These are phyloP conservation scores for Fusarium torulosum DNA, from an alignment of 2,329 filamentous ascomycete species.

Conservation along the genomic window DNA sequence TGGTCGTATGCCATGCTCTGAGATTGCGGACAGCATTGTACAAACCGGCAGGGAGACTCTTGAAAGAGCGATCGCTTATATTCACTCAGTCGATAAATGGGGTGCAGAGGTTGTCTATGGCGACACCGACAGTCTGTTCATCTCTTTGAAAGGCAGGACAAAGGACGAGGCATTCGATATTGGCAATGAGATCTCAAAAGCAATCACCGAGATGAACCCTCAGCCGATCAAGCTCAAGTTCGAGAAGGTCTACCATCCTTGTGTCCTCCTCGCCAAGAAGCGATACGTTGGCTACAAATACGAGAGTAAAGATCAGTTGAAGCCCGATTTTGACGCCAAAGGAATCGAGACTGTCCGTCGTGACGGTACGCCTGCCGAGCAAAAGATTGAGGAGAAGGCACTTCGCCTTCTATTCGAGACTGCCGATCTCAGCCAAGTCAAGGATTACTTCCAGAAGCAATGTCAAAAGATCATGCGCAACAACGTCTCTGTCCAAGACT, in stretches of 20 bases:
- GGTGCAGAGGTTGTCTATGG: constrained; percentile 97
- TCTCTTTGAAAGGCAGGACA: constrained; percentile 88
- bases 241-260: constrained; percentile 98
- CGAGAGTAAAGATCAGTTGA: constrained; percentile 78
- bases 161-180: constrained; percentile 91
- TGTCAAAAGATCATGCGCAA: constrained; percentile 94
- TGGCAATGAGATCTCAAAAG: constrained; percentile 89
- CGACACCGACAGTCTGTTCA: constrained; percentile 95
- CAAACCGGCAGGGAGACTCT: constrained; percentile 95
- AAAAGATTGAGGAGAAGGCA: constrained; percentile 95
- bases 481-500: constrained; percentile 90
- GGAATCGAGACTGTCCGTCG: constrained; percentile 97
- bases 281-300: constrained; percentile 99
- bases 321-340: constrained; percentile 96
- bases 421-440: constrained; percentile 88
- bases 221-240: constrained; percentile 96
- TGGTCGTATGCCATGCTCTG: constrained; percentile 95
- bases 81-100: constrained; percentile 90
- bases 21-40: constrained; percentile 98
- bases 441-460: constrained; percentile 88
- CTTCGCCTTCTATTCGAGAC: constrained; percentile 92
- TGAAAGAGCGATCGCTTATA: constrained; percentile 91
- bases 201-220: constrained; percentile 90
- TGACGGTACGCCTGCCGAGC: constrained; percentile 93
- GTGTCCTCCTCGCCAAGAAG: constrained; percentile 94